Evolutionary conservation across 768 basidiomycete species (phyloP), one percentile per base, ranked within the genome.

Genomic region (Exidia glandulosa): DNA sequence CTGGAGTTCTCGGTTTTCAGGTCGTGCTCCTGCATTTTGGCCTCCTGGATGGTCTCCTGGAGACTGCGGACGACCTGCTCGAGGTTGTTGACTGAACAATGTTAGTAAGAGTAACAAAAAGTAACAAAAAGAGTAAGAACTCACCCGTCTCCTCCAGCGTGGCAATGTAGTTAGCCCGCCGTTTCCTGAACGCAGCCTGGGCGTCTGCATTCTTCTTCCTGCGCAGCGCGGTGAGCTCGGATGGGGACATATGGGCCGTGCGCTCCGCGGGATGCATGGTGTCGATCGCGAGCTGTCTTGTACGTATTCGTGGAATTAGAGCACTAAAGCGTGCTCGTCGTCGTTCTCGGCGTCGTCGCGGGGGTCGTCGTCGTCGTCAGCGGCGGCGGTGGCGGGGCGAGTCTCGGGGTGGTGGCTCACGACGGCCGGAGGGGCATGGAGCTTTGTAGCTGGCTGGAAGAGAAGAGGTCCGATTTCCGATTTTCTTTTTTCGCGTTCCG

Each of bases 31-130:
- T 41, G 29, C 41, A 59, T 47, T 29, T 54, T 54, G 50, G 27
- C 6, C 6, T 54, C 50, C 6, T 54, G 50, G 30, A 54, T 31
- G 10, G 88, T 87, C 60, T 90, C 89, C 67, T 93, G 90, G 36
- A 93, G 80, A 63, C 88, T 85, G 29, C 90, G 71, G 59, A 93
- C 88, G 57, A 91, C 88, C n/a, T 82, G 82, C 71, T 92, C 90
- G 58, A 92, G 77, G 66, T 83, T 90, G 27, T 87, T 90, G 64
- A 92, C 89, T 87, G 69, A 31, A 48, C 56, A 55, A 59, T 50
- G 19, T 19, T 57, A 14, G 54, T 57, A 31, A 57, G n/a, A 16
- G 12, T 37, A 27, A 59, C 36, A 36, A 9, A 34, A 62, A 23
- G 47, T 27, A 56, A 81, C 81, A 83, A 56, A 47, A 61, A 50